phyloP scores from a whole-genome alignment of 2,329 filamentous ascomycete genomes.

The Fusarium sp. region DNA sequence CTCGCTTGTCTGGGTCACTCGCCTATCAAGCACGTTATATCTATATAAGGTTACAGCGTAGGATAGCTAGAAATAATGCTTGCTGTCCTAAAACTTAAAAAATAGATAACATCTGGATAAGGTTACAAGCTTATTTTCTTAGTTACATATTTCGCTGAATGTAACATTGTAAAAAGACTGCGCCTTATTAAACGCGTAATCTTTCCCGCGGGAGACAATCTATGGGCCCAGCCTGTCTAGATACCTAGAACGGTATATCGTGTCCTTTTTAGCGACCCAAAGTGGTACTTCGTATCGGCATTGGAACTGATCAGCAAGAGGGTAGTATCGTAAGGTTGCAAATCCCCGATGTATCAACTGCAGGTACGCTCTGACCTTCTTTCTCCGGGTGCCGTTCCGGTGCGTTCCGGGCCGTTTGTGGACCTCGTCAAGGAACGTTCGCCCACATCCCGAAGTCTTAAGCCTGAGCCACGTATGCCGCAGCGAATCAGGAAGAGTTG shows the following conservation, averaged over 20 bases:
- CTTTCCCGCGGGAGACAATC: neutral
- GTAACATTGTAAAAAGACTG: no score
- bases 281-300: neutral
- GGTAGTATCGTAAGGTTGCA: neutral
- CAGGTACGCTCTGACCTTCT: neutral
- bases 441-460: conserved; percentile 13
- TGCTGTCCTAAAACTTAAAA: neutral
- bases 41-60: neutral
- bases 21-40: no score
- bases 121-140: no score
- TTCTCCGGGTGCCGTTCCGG: neutral
- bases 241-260: neutral
- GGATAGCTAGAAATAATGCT: neutral
- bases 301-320: neutral
- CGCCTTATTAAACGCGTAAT: neutral
- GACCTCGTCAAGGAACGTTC: neutral
- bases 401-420: neutral
- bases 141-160: no score
- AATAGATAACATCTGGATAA: no score
- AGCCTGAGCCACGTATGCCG: neutral
- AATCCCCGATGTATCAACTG: neutral
- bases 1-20: no score
- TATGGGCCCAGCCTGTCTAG: neutral
- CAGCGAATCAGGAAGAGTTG: neutral
- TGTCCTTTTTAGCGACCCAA: neutral